Percentiles rank a stretch among this genome's conserved stretches.
Conservation (phyloP, 257 asterid genomes). For the Agastache rugosa region DNA sequence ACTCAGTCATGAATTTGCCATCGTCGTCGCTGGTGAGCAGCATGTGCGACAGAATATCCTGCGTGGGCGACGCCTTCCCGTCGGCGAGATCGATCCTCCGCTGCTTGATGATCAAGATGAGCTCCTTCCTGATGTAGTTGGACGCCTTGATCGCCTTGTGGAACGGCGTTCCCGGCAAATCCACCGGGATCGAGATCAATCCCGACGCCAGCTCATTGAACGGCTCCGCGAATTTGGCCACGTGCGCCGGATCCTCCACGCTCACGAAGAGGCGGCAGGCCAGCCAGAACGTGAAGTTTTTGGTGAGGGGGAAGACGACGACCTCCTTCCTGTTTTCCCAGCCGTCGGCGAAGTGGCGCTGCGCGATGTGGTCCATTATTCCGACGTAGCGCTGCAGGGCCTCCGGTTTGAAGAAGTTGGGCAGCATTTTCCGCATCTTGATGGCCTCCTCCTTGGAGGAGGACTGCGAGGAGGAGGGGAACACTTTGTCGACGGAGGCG, state of each 20-base stretch:
- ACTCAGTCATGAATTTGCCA: conserved; percentile 50
- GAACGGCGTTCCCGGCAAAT: conserved; percentile 67
- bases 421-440: conserved; percentile 62
- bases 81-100: conserved; percentile 50
- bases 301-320: conserved; percentile 48
- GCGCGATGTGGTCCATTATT: conserved; percentile 59
- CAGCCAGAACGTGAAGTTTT: conserved; percentile 58
- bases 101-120: conserved; percentile 46
- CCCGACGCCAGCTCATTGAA: conserved; percentile 52
- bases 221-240: conserved; percentile 46
- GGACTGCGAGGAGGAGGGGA: conserved; percentile 54
- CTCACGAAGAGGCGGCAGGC: conserved; percentile 56
- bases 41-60: conserved; percentile 60
- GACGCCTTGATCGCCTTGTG: conserved; percentile 57
- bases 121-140: conserved; percentile 48
- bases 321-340: conserved; percentile 50
- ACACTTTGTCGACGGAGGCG: conserved; percentile 51
- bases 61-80: conserved; percentile 50
- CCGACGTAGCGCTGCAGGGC: conserved; percentile 60
- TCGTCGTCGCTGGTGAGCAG: conserved; percentile 47
- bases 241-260: conserved; percentile 55
- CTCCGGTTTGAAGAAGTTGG: conserved; percentile 58
- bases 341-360: conserved; percentile 45
- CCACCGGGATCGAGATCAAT: conserved; percentile 53
- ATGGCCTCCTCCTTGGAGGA: conserved; percentile 60